Base-by-base conservation (phyloP, 108 stramenopile genomes). In the Discostella stelligeroides region DNA sequence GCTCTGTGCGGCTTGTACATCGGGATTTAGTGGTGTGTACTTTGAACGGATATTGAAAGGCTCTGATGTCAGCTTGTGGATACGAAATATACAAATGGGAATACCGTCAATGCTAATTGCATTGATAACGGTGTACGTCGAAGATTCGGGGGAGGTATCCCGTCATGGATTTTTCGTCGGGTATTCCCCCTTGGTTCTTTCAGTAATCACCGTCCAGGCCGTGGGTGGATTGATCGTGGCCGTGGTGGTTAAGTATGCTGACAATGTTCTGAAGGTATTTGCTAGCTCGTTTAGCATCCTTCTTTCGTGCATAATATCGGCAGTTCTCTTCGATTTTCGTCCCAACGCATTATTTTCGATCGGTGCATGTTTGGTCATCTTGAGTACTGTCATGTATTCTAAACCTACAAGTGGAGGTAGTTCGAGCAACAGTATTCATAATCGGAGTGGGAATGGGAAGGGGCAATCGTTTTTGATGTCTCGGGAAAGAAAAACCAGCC, bases 61-160 rank as follows among this genome's bases (percentile, higher is more conserved):
- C 27, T 82, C 83, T 25, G 63, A 76, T 18, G 94, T 89, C 1
- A 88, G 82, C n/a, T 75, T 99, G 55, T 99, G 97, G 96, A 80
- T 97, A 29, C 82, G 98, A 46, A 99, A 99, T 72, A 85, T 98
- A 40, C 98, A 99, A 78, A 99, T 99, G 98, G 97, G 98, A 55
- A 46, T 98, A 47, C 88, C 96, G 18, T 94, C 92, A 10, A 86
- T 97, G 24, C n/a, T 87, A 1, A 76, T 96, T 27, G 95, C 96
- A 6, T 70, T 95, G 7, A 18, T 85, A 1, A 88, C 93, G 8
- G 88, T 92, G 0, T 84, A 80, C 62, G 45, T 82, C 49, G 84
- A 95, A 41, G 96, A 98, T 69, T 60, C 71, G 14, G 66, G 37
- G 7, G 70, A 66, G 15, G 80, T 98, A 13, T 45, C 46, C 4